Evolutionary conservation across 176 grass and related monocot genomes (phyloP).

Genomic region (Zizania latifolia): DNA sequence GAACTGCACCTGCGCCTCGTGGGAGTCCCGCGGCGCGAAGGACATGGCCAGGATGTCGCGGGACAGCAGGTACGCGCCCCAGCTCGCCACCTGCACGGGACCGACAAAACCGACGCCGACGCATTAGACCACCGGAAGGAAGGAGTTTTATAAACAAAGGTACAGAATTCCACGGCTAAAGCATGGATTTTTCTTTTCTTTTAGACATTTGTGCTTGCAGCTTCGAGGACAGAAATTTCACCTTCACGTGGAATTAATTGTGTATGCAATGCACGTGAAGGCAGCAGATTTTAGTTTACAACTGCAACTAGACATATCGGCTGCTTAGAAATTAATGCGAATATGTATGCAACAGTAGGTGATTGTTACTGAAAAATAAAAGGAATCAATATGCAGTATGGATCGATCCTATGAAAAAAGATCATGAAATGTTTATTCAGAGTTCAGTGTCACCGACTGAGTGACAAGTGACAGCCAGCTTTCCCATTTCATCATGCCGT

Average conservation of each 20-base stretch:
- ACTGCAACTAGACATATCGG: neutral
- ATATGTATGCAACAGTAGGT: neutral
- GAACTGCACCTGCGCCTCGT: too few species aligned
- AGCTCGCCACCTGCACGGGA: neutral
- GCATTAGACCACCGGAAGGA: neutral
- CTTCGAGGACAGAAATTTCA: neutral
- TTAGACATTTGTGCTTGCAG: neutral
- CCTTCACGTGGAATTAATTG: neutral
- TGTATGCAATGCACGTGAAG: slow-evolving; percentile 5
- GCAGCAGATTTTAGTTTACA: neutral
- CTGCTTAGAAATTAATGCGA: neutral
- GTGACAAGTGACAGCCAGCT: neutral
- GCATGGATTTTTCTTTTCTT: neutral
- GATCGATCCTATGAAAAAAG: neutral
- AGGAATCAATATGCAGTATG: neutral
- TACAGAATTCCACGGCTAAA: neutral
- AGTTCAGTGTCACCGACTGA: neutral
- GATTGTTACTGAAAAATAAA: neutral
- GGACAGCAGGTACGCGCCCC: too few species aligned
- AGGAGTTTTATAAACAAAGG: neutral
- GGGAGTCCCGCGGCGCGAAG: too few species aligned
- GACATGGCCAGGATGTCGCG: too few species aligned
- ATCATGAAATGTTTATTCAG: neutral
- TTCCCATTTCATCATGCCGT: neutral
- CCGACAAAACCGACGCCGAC: neutral